A percentile compares a stretch with the other conserved stretches of the same genome.
These are phyloP conservation scores for Apiotrichum gracile DNA, from an alignment of 1,284 basidiomycete genomes.

Conservation along the genomic window DNA sequence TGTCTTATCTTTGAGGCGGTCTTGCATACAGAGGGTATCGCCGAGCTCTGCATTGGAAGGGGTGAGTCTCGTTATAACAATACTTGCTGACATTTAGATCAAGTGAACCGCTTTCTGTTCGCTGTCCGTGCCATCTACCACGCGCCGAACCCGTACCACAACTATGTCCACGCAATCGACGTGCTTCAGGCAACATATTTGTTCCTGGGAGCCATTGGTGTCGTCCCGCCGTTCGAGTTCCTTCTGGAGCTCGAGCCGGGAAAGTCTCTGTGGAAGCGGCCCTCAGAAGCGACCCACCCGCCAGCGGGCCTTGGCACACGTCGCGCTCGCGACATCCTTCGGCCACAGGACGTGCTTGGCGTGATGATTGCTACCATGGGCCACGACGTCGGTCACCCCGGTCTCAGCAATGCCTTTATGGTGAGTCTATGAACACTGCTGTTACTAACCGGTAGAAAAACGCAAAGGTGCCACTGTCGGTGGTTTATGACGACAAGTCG, in stretches of 20 bases:
- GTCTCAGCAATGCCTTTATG: conserved; percentile 85
- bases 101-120: conserved; percentile 67
- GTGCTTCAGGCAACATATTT: conserved; percentile 86
- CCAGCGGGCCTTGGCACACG: conserved; percentile 25
- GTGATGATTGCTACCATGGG: conserved; percentile 84
- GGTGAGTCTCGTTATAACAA: conserved; percentile 51
- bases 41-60: conserved; percentile 59
- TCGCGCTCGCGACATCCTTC: conserved; percentile 50
- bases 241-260: conserved; percentile 26
- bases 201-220: conserved; percentile 68
- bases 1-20: conserved; percentile 61
- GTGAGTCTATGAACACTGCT: conserved; percentile 50
- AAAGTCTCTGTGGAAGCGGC: conserved; percentile 28
- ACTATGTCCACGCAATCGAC: conserved; percentile 89
- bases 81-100: conserved; percentile 42
- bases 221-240: conserved; percentile 65
- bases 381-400: conserved; percentile 92
- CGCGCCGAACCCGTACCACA: conserved; percentile 85
- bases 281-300: conserved; percentile 19
- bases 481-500: conserved; percentile 80
- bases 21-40: conserved; percentile 61
- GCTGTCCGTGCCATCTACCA: conserved; percentile 82
- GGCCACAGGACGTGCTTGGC: conserved; percentile 69
- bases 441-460: conserved; percentile 62
- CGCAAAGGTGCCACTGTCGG: conserved; percentile 75